Percentiles rank a stretch among this genome's conserved stretches.
Evolutionary conservation across 768 basidiomycete genomes (phyloP).

Genomic region (Mycena olivaceomarginata): DNA sequence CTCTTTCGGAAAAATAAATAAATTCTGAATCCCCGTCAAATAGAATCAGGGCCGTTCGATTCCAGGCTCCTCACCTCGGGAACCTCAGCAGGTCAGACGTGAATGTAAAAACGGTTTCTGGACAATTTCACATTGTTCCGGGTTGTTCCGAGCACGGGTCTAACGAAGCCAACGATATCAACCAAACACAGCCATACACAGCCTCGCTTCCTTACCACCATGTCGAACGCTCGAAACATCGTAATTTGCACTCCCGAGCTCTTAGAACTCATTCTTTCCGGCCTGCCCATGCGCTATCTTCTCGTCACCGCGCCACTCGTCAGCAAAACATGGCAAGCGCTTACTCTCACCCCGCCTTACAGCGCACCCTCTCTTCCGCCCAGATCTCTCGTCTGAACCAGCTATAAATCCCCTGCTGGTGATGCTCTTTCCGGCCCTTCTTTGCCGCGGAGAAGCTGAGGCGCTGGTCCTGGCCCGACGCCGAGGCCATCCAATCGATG

Average conservation of each 20-base stretch:
- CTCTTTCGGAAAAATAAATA: too few species aligned
- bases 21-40: too few species aligned
- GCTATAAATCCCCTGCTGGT: not conserved
- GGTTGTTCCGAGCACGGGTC: too few species aligned
- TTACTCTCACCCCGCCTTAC: not conserved
- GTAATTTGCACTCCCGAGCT: slow-evolving; percentile 16
- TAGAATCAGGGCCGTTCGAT: too few species aligned
- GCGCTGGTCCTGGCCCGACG: slow-evolving; percentile 5
- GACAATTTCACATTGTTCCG: too few species aligned
- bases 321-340: slow-evolving; percentile 12
- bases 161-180: too few species aligned
- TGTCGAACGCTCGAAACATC: slow-evolving; percentile 7
- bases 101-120: too few species aligned
- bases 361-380: slow-evolving; percentile 23
- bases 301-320: slow-evolving; percentile 8
- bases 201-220: not conserved
- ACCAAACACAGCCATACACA: too few species aligned
- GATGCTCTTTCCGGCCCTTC: slow-evolving; percentile 5
- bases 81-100: too few species aligned
- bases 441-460: not conserved
- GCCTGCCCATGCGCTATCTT: slow-evolving; percentile 12
- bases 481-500: not conserved
- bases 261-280: not conserved
- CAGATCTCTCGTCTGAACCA: not conserved
- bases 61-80: too few species aligned